Percentiles rank a stretch among this genome's conserved stretches.
Evolutionary conservation across 2,329 filamentous ascomycete genomes (phyloP).

Genomic region (Alternaria brassicicola): DNA sequence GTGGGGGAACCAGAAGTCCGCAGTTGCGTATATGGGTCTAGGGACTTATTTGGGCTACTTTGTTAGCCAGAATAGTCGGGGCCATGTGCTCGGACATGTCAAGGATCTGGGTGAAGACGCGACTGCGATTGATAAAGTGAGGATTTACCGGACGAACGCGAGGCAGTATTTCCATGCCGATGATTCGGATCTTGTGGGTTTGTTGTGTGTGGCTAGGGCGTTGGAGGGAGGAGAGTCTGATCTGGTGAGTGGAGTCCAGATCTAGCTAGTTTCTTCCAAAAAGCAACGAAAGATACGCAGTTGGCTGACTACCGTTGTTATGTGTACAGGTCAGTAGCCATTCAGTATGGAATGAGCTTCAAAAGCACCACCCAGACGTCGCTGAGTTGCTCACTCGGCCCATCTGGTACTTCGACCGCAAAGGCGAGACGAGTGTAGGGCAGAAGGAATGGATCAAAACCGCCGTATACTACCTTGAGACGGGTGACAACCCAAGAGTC

Average conservation of each 20-base stretch:
- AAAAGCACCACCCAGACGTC: slow-evolving; percentile 76
- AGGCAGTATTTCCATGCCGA: slow-evolving; percentile 87
- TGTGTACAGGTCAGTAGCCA: slow-evolving; percentile 62
- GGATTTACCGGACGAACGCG: slow-evolving; percentile 88
- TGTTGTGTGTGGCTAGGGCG: slow-evolving; percentile 80
- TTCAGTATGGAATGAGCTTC: slow-evolving; percentile 80
- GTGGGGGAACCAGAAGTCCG: slow-evolving; percentile 81
- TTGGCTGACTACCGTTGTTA: not conserved
- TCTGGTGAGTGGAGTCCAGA: slow-evolving; percentile 57
- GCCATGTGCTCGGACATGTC: slow-evolving; percentile 86
- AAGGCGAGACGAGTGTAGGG: slow-evolving; percentile 78
- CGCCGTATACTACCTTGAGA: slow-evolving; percentile 78
- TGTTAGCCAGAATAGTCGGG: slow-evolving; percentile 81
- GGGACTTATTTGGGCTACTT: slow-evolving; percentile 86
- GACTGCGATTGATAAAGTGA: slow-evolving; percentile 80
- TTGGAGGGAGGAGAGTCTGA: slow-evolving; percentile 84
- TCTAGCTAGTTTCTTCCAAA: not conserved
- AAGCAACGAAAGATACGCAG: not conserved
- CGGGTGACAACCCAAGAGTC: slow-evolving; percentile 67
- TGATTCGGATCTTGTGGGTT: slow-evolving; percentile 80
- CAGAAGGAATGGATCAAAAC: slow-evolving; percentile 77
- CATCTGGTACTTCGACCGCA: slow-evolving; percentile 91
- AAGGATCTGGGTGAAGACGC: slow-evolving; percentile 86
- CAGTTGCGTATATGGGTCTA: slow-evolving; percentile 77
- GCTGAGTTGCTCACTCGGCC: slow-evolving; percentile 75